These are phyloP conservation scores for Albugo laibachii DNA, from an alignment of 352 stramenopile species.

Conservation along the genomic window DNA sequence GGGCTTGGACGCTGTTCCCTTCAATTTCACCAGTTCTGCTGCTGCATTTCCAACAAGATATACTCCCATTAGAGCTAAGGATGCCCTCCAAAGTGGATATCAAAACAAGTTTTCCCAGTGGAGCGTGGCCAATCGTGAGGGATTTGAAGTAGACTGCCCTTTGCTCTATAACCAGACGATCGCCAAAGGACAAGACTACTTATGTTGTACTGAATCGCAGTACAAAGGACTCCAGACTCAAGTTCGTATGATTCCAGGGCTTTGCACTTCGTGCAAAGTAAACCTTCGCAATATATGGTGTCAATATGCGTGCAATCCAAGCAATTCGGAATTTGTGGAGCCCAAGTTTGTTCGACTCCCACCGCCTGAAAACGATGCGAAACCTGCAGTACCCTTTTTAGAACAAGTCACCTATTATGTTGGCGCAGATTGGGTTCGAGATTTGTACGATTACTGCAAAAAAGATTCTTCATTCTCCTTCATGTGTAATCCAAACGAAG, in stretches of 20 bases:
- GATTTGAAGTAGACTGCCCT: constrained; percentile 48
- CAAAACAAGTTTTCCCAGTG: constrained; percentile 57
- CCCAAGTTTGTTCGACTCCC: constrained; percentile 43
- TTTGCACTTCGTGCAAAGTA: constrained; percentile 48
- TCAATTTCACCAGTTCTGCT: constrained; percentile 16
- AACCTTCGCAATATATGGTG: constrained; percentile 65
- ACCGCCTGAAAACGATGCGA: constrained; percentile 21
- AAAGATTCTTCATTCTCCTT: constrained; percentile 25
- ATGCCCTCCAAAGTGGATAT: constrained; percentile 31
- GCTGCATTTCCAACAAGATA: constrained; percentile 35
- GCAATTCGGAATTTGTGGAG: constrained; percentile 56
- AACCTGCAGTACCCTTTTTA: constrained; percentile 18
- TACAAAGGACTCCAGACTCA: constrained; percentile 38
- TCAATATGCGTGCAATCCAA: constrained; percentile 61
- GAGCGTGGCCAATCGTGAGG: constrained; percentile 25
- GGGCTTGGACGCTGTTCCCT: constrained; percentile 42
- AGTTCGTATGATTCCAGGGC: constrained; percentile 27
- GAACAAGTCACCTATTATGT: constrained; percentile 53
- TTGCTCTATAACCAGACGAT: constrained; percentile 48
- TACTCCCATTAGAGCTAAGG: constrained; percentile 29
- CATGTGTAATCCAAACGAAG: constrained; percentile 21
- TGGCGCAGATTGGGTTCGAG: constrained; percentile 33
- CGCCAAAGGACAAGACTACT: constrained; percentile 20
- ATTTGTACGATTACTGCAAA: constrained; percentile 56
- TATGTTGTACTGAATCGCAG: constrained; percentile 67